phyloP scores from a whole-genome alignment of 106 monocot species.

The Triglochin maritima region DNA sequence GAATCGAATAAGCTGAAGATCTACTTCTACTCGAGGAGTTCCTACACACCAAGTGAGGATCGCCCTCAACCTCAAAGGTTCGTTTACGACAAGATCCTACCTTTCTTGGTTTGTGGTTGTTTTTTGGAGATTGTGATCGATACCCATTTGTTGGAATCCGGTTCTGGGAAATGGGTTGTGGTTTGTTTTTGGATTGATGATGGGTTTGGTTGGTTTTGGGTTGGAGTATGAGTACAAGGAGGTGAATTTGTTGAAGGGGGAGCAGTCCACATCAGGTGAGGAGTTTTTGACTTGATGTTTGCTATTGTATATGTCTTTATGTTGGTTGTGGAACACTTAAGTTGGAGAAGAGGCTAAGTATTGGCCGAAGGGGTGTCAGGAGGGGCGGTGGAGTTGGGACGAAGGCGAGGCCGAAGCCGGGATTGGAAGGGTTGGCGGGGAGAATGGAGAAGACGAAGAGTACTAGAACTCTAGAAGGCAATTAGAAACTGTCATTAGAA shows the following conservation, averaged over 20 bases:
- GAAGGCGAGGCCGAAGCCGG: no score
- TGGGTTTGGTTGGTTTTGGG: slow-evolving; percentile 13
- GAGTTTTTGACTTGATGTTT: not conserved
- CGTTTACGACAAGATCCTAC: not conserved
- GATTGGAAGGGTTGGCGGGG: no score
- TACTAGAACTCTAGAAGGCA: no score
- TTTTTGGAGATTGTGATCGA: not conserved
- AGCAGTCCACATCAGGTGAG: slow-evolving; percentile 50
- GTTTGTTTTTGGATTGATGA: not conserved
- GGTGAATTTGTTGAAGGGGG: slow-evolving; percentile 63
- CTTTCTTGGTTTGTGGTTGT: not conserved
- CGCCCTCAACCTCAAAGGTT: slow-evolving; percentile 73
- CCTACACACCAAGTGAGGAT: slow-evolving; percentile 65
- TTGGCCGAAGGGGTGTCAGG: no score
- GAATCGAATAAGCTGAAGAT: slow-evolving; percentile 44
- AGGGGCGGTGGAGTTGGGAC: no score
- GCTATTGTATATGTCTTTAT: not conserved
- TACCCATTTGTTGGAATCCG: not conserved
- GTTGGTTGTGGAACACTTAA: not conserved
- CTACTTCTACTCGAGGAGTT: slow-evolving; percentile 72
- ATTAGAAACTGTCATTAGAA: no score
- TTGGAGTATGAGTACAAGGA: slow-evolving; percentile 77
- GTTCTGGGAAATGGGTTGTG: slow-evolving; percentile 6
- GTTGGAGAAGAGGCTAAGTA: no score
- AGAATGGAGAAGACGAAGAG: no score